Conservation (phyloP, 2,329 filamentous ascomycete species). For the Cladosporium sp. region DNA sequence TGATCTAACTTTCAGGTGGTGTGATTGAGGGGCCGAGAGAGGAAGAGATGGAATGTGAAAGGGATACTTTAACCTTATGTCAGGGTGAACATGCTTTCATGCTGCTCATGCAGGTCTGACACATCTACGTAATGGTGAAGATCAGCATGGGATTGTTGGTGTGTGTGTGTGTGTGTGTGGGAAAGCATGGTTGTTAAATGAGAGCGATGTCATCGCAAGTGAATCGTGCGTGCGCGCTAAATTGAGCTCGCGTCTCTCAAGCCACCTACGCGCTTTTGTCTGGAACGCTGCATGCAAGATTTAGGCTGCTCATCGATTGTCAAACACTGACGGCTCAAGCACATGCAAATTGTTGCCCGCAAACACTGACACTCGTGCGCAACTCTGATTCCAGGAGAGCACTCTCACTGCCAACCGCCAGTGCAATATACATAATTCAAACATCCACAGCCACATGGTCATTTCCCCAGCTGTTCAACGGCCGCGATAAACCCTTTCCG, state of each 20-base stretch:
- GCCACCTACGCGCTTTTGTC: constrained; percentile 8
- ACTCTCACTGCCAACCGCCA: background rate
- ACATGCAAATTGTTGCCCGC: background rate
- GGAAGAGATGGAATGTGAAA: constrained; percentile 1
- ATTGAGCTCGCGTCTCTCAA: constrained; percentile 16
- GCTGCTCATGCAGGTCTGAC: constrained; percentile 11
- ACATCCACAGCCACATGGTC: constrained; percentile 19
- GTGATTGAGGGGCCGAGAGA: background rate
- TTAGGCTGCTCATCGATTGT: background rate
- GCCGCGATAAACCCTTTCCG: constrained; percentile 17
- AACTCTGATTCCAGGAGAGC: background rate
- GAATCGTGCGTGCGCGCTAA: constrained; percentile 4
- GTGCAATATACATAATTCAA: background rate
- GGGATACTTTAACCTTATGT: constrained; percentile 1
- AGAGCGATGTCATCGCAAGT: constrained; percentile 14
- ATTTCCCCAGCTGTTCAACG: constrained; percentile 20
- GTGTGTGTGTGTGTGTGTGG: background rate
- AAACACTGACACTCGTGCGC: background rate
- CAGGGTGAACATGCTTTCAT: constrained; percentile 6
- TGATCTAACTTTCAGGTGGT: background rate
- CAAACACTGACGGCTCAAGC: constrained; percentile 1
- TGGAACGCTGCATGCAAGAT: background rate
- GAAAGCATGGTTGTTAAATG: constrained; percentile 3
- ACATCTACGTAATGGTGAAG: constrained; percentile 17
- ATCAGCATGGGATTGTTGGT: constrained; percentile 8